Evolutionary conservation across 2,329 filamentous ascomycete genomes (phyloP).

Genomic region (Phyllosticta citribraziliensis): DNA sequence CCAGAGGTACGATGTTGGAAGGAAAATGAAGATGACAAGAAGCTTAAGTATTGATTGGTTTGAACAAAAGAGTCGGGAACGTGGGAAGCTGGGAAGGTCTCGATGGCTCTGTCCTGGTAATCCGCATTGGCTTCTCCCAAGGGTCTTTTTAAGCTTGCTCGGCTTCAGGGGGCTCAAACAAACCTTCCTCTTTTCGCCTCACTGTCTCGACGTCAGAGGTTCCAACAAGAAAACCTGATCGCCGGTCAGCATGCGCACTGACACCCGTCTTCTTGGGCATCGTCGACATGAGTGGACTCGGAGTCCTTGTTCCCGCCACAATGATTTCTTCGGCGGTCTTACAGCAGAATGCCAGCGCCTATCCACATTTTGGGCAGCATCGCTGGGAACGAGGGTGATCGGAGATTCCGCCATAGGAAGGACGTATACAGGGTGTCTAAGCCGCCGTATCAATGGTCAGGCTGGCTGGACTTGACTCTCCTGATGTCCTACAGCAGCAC

Average conservation of each 20-base stretch:
- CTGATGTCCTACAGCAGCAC: conserved; percentile 7
- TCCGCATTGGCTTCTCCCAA: not conserved
- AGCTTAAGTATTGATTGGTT: not conserved
- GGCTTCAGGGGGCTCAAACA: not conserved
- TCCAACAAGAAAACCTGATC: not conserved
- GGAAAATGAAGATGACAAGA: not conserved
- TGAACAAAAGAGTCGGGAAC: not conserved
- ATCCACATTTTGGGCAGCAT: conserved; percentile 8
- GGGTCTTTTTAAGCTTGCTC: conserved; percentile 6
- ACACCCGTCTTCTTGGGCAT: not conserved
- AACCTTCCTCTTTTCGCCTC: not conserved
- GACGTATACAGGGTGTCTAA: not conserved
- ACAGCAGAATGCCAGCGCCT: conserved; percentile 7
- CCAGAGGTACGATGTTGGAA: not conserved
- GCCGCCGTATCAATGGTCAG: conserved; percentile 4
- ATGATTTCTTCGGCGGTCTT: conserved; percentile 9
- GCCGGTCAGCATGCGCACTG: not conserved
- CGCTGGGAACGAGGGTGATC: conserved; percentile 6
- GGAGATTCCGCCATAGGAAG: conserved; percentile 4
- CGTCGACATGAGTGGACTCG: not conserved
- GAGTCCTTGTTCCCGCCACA: not conserved
- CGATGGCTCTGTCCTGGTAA: not conserved
- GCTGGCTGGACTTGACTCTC: conserved; percentile 1
- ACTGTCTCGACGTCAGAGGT: not conserved
- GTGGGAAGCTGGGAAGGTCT: not conserved